Conservation (phyloP, 2,329 filamentous ascomycete species). For the Chaetomium strumarium region DNA sequence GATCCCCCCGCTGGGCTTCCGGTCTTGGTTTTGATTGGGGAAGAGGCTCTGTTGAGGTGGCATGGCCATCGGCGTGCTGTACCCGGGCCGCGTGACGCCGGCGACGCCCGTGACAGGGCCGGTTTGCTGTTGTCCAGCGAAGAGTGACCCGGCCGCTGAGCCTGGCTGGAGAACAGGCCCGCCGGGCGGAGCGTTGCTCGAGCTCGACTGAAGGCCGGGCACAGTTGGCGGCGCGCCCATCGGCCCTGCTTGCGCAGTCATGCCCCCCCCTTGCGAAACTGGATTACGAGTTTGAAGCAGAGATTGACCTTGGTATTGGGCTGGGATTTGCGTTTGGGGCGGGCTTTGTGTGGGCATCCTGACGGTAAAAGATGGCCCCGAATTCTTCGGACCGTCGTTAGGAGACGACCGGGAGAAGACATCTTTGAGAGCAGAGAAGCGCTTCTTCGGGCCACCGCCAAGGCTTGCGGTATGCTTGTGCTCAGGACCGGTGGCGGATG, state of each 20-base stretch:
- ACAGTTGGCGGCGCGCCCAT: neutral
- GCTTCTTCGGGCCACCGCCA: slow-evolving; percentile 34
- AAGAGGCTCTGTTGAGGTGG: slow-evolving; percentile 7
- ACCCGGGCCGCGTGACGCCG: slow-evolving; percentile 12
- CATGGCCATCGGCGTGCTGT: slow-evolving; percentile 5
- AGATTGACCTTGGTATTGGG: neutral
- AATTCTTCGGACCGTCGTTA: slow-evolving; percentile 19
- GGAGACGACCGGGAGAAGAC: slow-evolving; percentile 27
- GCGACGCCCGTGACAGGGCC: slow-evolving; percentile 4
- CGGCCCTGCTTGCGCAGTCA: neutral
- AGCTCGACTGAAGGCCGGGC: neutral
- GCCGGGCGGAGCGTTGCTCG: neutral
- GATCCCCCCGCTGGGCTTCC: slow-evolving; percentile 19
- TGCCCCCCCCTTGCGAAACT: neutral
- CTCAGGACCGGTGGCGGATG: slow-evolving; percentile 25
- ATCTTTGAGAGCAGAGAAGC: slow-evolving; percentile 38
- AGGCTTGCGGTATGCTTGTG: slow-evolving; percentile 12
- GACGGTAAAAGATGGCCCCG: slow-evolving; percentile 18
- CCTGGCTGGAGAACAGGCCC: slow-evolving; percentile 1
- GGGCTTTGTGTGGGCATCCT: slow-evolving; percentile 11
- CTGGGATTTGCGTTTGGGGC: neutral
- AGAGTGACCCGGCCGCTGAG: neutral
- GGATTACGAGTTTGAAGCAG: neutral
- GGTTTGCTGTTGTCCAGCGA: slow-evolving; percentile 4
- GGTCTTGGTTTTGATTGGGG: slow-evolving; percentile 8